Conservation (phyloP, 371 early-diverging fungal species). For the Massospora cicadina region DNA sequence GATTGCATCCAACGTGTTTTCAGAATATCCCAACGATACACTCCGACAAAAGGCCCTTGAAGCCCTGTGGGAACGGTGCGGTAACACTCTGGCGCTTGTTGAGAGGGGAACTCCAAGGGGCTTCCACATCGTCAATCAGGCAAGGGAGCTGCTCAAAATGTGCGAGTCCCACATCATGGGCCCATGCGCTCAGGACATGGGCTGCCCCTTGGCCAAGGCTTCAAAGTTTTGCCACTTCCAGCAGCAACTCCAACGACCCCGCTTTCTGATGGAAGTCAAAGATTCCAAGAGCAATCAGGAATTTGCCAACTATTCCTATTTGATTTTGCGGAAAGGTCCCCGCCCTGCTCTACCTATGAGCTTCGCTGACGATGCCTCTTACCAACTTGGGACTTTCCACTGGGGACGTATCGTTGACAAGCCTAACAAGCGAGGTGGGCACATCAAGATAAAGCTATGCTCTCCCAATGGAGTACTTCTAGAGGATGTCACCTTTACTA, state of each 20-base stretch:
- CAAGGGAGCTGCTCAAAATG: constrained; percentile 46
- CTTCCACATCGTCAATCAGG: constrained; percentile 44
- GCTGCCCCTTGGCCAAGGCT: constrained; percentile 43
- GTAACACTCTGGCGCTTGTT: constrained; percentile 60
- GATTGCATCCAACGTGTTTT: constrained; percentile 48
- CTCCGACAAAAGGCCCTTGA: constrained; percentile 44
- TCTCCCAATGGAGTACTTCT: constrained; percentile 33
- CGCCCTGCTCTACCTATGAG: constrained; percentile 22
- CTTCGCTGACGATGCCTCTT: not conserved
- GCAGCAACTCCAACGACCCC: constrained; percentile 54
- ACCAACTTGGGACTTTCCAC: constrained; percentile 16
- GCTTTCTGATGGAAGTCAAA: constrained; percentile 57
- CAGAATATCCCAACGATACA: constrained; percentile 47
- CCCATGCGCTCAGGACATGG: constrained; percentile 51
- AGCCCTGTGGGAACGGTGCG: constrained; percentile 56
- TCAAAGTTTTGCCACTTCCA: constrained; percentile 71
- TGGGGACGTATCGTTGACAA: constrained; percentile 59
- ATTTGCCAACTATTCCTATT: constrained; percentile 62
- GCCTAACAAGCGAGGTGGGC: constrained; percentile 56
- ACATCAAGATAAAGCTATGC: constrained; percentile 56
- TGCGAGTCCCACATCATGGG: constrained; percentile 10
- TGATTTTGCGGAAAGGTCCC: constrained; percentile 46
- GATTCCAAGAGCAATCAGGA: constrained; percentile 45
- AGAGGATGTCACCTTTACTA: constrained; percentile 51
- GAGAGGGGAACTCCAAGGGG: constrained; percentile 77